These are phyloP conservation scores for Nicotiana noctiflora DNA, from an alignment of 257 asterid genomes.

Conservation along the genomic window DNA sequence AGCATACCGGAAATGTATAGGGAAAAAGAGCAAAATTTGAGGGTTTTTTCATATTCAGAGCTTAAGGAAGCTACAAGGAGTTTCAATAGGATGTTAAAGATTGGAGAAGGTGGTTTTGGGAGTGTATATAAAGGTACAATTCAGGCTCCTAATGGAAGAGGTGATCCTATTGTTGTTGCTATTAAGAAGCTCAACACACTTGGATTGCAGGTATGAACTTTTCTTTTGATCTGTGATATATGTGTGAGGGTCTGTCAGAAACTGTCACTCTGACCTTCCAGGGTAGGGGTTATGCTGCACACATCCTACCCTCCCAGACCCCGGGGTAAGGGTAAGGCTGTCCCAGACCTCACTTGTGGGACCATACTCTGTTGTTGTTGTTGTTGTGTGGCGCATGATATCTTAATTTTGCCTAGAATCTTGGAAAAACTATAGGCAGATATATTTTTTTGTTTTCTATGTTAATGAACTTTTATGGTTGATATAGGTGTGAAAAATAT, in stretches of 20 bases:
- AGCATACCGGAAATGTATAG: conserved; percentile 66
- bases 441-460: background rate
- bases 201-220: conserved; percentile 62
- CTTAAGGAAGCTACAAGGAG: conserved; percentile 63
- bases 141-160: conserved; percentile 27
- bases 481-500: background rate
- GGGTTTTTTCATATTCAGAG: conserved; percentile 58
- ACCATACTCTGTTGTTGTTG: too few species aligned
- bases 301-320: too few species aligned
- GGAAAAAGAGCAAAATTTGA: conserved; percentile 47
- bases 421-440: background rate
- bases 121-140: conserved; percentile 72
- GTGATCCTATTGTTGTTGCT: conserved; percentile 53
- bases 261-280: too few species aligned
- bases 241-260: too few species aligned
- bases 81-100: conserved; percentile 59
- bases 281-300: too few species aligned
- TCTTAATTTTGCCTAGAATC: background rate
- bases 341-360: too few species aligned
- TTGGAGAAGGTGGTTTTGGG: conserved; percentile 97
- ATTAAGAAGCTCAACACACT: conserved; percentile 66
- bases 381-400: background rate
- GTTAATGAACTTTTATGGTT: background rate
- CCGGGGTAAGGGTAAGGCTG: too few species aligned
- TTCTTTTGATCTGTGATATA: background rate